Evolutionary conservation across 352 stramenopile genomes (phyloP), one percentile per base, ranked within the genome.

Genomic region (Bremia lactucae): DNA sequence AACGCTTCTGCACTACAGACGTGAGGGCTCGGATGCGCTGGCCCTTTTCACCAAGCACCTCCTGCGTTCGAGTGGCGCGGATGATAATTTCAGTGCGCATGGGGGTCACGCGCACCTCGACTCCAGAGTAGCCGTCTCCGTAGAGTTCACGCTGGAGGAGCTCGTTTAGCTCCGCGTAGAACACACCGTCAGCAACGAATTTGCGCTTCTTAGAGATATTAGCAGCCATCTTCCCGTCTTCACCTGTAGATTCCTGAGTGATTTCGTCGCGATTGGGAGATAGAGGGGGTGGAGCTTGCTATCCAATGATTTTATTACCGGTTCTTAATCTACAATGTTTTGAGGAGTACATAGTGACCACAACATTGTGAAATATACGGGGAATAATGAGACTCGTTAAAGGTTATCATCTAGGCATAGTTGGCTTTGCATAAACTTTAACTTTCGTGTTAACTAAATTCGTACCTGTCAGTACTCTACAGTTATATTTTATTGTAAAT

Each of bases 1-100:
- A 97, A 65, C 95, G 82, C 87, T 99, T 99, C 78, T 99, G 96
- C 21, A 99, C 95, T 24, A 99, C 93, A 33, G 90, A 97, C 37
- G 96, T 99, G 31, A 99, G 77, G 59, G 98, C 96, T 59, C 95
- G 94, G 68, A 99, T 99, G 68, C 96, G 94, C 64, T 98, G 95
- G 64, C 96, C 96, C 79, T 99, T 99, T 66, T 99, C 96, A 62
- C 96, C 96, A 34, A 99, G 79, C 42, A 99, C 95, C 59, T 98
- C 96, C 62, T 99, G 96, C 13, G 96, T 98, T 49, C 95, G 94
- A 44, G 96, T 99, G 51, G 96, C 96, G 45, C 95, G 94, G 77
- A 99, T 99, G 75, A 99, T 98, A 65, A 99, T 97, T 70, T 99
- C 95, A 31, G 96, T 99, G 67, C 96, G 93, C 65, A 98, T 95